phyloP scores from a whole-genome alignment of 495 filamentous ascomycete genomes.

The Xeromyces bisporus region DNA sequence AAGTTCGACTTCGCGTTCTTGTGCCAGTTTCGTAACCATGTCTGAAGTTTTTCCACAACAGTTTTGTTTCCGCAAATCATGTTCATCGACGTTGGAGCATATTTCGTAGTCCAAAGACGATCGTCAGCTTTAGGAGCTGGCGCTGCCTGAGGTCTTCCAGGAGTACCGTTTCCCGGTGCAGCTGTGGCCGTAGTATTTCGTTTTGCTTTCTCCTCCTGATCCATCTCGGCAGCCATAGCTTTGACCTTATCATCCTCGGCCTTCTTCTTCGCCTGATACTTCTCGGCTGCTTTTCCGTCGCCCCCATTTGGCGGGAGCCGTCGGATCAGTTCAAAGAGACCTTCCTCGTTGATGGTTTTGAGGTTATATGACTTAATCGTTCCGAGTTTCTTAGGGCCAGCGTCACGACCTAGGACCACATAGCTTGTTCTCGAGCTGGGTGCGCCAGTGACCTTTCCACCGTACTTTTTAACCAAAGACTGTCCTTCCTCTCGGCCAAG shows the following conservation, averaged over 20 bases:
- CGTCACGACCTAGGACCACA: constrained; percentile 79
- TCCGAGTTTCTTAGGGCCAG: constrained; percentile 82
- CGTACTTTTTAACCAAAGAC: constrained; percentile 75
- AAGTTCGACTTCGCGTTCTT: constrained; percentile 58
- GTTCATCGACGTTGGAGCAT: constrained; percentile 63
- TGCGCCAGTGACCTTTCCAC: constrained; percentile 71
- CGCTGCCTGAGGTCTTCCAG: constrained; percentile 7
- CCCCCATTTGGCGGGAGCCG: constrained; percentile 75
- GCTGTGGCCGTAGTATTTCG: constrained; percentile 23
- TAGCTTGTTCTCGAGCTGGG: constrained; percentile 88
- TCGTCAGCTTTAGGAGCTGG: constrained; percentile 29
- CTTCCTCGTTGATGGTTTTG: constrained; percentile 87
- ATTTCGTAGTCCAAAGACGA: constrained; percentile 89
- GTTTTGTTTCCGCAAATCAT: constrained; percentile 95
- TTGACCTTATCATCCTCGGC: constrained; percentile 62
- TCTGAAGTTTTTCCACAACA: constrained; percentile 73
- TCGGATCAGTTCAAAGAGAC: constrained; percentile 74
- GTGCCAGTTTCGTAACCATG: constrained; percentile 71
- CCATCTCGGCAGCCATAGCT: constrained; percentile 68
- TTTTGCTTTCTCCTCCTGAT: constrained; percentile 37
- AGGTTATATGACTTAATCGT: constrained; percentile 62
- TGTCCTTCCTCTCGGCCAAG: constrained; percentile 77
- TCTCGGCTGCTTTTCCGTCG: constrained; percentile 70
- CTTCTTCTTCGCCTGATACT: constrained; percentile 63
- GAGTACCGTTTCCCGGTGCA: constrained; percentile 6